phyloP scores from a whole-genome alignment of 805 yeast species.

The Ogataea polymorpha region DNA sequence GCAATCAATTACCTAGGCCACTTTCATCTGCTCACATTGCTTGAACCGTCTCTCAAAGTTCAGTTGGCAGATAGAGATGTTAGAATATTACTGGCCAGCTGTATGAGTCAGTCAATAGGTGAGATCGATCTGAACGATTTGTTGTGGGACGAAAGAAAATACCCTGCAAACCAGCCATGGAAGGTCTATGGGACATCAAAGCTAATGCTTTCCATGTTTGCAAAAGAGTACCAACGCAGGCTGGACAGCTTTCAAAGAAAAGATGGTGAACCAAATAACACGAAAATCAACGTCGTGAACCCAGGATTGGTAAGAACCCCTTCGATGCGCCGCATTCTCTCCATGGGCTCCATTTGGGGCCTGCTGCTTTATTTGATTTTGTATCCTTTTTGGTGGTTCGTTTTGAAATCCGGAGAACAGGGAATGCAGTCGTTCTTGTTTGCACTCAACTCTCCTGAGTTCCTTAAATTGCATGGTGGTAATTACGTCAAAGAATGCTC shows the following conservation, averaged over 20 bases:
- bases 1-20: conserved; percentile 82
- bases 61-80: conserved; percentile 97
- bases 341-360: conserved; percentile 68
- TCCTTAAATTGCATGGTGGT: conserved; percentile 61
- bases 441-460: conserved; percentile 69
- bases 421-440: conserved; percentile 79
- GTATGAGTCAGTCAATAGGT: conserved; percentile 76
- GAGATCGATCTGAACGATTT: conserved; percentile 59
- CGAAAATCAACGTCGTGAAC: conserved; percentile 71
- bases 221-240: conserved; percentile 72
- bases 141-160: conserved; percentile 56
- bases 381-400: conserved; percentile 81
- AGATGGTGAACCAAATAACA: conserved; percentile 68
- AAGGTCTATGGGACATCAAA: conserved; percentile 80
- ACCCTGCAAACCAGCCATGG: conserved; percentile 66
- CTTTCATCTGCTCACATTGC: conserved; percentile 71
- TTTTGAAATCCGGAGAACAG: conserved; percentile 68
- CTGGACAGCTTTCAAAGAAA: conserved; percentile 57
- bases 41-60: conserved; percentile 78
- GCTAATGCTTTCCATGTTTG: conserved; percentile 69
- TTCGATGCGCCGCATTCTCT: conserved; percentile 70
- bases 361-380: conserved; percentile 60
- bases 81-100: conserved; percentile 72
- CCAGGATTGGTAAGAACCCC: conserved; percentile 94
- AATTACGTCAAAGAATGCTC: conserved; percentile 72